Percentiles rank a stretch among this genome's conserved stretches.
phyloP scores from a whole-genome alignment of 2,329 filamentous ascomycete species.

The Proliferodiscus dingleyae region DNA sequence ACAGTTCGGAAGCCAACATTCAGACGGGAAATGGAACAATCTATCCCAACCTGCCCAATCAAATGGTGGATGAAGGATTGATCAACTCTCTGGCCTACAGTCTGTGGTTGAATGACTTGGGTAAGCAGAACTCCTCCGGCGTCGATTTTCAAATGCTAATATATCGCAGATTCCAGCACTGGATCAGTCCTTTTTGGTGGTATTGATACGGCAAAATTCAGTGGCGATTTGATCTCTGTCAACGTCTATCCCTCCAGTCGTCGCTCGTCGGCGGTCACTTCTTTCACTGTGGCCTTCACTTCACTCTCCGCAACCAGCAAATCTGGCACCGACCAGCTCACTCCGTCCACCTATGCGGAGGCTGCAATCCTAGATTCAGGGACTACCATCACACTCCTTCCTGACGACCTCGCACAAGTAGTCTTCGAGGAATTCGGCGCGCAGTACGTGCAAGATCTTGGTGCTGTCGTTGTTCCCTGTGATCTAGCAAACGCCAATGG shows the following conservation, averaged over 20 bases:
- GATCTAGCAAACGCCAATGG: slow-evolving; percentile 35
- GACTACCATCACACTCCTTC: slow-evolving; percentile 62
- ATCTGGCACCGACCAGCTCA: slow-evolving; percentile 36
- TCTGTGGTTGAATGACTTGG: slow-evolving; percentile 34
- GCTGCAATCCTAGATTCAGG: slow-evolving; percentile 60
- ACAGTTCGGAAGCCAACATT: slow-evolving; percentile 40
- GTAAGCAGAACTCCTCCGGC: slow-evolving; percentile 21
- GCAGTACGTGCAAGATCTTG: slow-evolving; percentile 37
- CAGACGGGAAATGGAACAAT: slow-evolving; percentile 40
- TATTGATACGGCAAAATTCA: slow-evolving; percentile 42
- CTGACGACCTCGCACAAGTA: slow-evolving; percentile 45
- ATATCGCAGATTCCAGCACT: slow-evolving; percentile 24
- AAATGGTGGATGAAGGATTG: slow-evolving; percentile 38
- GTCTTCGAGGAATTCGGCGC: slow-evolving; percentile 44
- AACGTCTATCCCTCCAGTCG: slow-evolving; percentile 23
- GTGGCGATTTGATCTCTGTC: slow-evolving; percentile 33
- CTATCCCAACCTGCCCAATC: slow-evolving; percentile 30
- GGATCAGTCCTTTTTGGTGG: slow-evolving; percentile 42
- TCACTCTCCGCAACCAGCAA: slow-evolving; percentile 28
- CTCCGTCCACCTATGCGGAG: slow-evolving; percentile 34
- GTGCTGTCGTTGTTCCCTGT: slow-evolving; percentile 47
- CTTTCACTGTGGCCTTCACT: slow-evolving; percentile 32
- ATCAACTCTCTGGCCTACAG: slow-evolving; percentile 39
- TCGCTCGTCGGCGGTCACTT: slow-evolving; percentile 13
- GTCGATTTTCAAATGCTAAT: slow-evolving; percentile 9